These are phyloP conservation scores for Pneumocystis sp. DNA, from an alignment of 1,139 yeast species.

Conservation along the genomic window DNA sequence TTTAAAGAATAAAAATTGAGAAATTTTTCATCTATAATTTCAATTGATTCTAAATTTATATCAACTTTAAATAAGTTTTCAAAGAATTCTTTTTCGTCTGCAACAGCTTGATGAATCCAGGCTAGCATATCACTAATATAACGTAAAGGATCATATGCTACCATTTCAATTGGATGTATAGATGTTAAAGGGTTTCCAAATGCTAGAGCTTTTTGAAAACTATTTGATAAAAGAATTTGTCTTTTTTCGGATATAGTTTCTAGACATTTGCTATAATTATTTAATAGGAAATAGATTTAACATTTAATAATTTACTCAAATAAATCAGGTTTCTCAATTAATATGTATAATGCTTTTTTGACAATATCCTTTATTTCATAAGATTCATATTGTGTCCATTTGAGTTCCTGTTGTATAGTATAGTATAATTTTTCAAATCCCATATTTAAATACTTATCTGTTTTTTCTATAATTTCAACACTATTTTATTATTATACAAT, in stretches of 20 bases:
- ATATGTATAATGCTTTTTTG: slow-evolving; percentile 21
- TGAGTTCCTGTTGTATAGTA: slow-evolving; percentile 27
- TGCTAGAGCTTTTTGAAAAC: not conserved
- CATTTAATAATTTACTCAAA: slow-evolving; percentile 17
- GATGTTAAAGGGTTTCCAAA: not conserved
- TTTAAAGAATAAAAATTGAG: not conserved
- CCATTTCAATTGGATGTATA: slow-evolving; percentile 42
- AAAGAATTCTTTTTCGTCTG: slow-evolving; percentile 71
- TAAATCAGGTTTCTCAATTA: slow-evolving; percentile 27
- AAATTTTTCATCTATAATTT: not conserved
- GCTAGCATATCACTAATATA: slow-evolving; percentile 83
- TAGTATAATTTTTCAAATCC: slow-evolving; percentile 38
- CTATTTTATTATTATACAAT: not conserved
- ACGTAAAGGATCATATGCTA: slow-evolving; percentile 68
- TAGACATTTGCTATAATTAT: slow-evolving; percentile 16
- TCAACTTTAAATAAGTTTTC: slow-evolving; percentile 32
- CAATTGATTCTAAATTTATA: not conserved
- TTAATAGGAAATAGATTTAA: not conserved
- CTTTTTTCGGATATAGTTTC: slow-evolving; percentile 14
- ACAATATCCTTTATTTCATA: slow-evolving; percentile 11
- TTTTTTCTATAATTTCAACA: slow-evolving; percentile 46
- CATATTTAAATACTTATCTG: slow-evolving; percentile 35
- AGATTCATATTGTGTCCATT: slow-evolving; percentile 15
- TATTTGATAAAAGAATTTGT: slow-evolving; percentile 12
- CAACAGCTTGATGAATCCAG: slow-evolving; percentile 75